phyloP scores from a whole-genome alignment of 2,329 filamentous ascomycete species.

The Monilinia laxa region DNA sequence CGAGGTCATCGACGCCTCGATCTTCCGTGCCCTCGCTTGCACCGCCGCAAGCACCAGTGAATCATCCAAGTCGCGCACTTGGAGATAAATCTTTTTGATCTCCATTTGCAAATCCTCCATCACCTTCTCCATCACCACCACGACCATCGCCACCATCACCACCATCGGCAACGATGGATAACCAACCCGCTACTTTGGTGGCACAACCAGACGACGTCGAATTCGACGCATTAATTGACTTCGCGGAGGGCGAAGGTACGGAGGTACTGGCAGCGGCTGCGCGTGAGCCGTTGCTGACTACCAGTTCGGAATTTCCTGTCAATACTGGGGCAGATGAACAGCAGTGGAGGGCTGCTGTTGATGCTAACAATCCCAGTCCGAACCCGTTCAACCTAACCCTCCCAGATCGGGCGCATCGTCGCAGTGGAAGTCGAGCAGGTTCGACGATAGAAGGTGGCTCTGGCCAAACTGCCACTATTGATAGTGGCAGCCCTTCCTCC shows the following conservation, averaged over 20 bases:
- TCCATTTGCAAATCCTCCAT: neutral
- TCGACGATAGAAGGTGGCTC: neutral
- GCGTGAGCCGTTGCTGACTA: neutral
- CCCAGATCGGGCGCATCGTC: constrained; percentile 3
- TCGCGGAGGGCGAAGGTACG: neutral
- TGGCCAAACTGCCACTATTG: neutral
- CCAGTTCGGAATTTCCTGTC: neutral
- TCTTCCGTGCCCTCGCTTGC: neutral
- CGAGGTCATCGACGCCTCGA: neutral
- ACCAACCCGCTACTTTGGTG: neutral
- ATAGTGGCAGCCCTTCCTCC: neutral
- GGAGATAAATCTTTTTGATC: neutral
- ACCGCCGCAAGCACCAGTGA: neutral
- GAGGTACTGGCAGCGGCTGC: no score
- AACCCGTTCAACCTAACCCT: neutral
- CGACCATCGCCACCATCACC: neutral
- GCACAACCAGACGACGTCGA: neutral
- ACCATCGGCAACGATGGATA: neutral
- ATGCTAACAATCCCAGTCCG: neutral
- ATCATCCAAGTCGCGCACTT: neutral
- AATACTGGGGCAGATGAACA: constrained; percentile 7
- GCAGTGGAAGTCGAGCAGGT: neutral
- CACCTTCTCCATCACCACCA: neutral
- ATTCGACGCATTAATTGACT: neutral
- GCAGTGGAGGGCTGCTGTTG: constrained; percentile 3